Conservation (phyloP, 1,284 basidiomycete genomes). For the Trametes sp. region DNA sequence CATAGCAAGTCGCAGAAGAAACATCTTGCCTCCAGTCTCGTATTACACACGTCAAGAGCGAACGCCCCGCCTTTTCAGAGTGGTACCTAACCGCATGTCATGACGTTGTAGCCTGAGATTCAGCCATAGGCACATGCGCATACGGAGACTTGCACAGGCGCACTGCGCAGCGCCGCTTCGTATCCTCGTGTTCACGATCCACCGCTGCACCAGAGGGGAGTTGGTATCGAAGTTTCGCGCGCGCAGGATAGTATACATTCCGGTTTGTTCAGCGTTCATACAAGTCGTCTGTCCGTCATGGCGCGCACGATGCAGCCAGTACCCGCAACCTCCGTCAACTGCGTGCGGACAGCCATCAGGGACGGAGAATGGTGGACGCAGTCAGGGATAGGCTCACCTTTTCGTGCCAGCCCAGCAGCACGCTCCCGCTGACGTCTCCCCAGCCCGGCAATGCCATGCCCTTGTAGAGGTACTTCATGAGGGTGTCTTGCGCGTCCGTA, state of each 20-base stretch:
- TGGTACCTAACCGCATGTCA: too few species aligned
- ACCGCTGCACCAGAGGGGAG: background rate
- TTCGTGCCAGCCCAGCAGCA: slow-evolving; percentile 94
- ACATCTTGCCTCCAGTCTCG: too few species aligned
- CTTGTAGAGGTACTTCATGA: slow-evolving; percentile 99
- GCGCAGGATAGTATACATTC: slow-evolving; percentile 24
- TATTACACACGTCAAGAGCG: too few species aligned
- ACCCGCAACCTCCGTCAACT: slow-evolving; percentile 96
- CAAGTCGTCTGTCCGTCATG: slow-evolving; percentile 92
- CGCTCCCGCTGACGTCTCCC: slow-evolving; percentile 88
- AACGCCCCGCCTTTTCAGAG: too few species aligned
- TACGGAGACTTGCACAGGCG: too few species aligned
- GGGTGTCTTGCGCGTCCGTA: slow-evolving; percentile 85
- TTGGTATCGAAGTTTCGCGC: slow-evolving; percentile 9
- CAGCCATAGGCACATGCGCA: background rate
- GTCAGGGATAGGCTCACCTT: slow-evolving; percentile 64
- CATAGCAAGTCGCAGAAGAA: background rate
- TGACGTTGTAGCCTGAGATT: background rate
- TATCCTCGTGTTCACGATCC: slow-evolving; percentile 5
- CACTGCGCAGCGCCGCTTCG: background rate
- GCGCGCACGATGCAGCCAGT: slow-evolving; percentile 97
- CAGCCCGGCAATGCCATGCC: slow-evolving; percentile 87
- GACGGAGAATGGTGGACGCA: slow-evolving; percentile 12
- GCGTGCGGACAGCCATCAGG: slow-evolving; percentile 11
- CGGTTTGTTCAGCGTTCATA: slow-evolving; percentile 52